Base-by-base conservation (phyloP, 768 basidiomycete species). In the Termitomyces sp. region DNA sequence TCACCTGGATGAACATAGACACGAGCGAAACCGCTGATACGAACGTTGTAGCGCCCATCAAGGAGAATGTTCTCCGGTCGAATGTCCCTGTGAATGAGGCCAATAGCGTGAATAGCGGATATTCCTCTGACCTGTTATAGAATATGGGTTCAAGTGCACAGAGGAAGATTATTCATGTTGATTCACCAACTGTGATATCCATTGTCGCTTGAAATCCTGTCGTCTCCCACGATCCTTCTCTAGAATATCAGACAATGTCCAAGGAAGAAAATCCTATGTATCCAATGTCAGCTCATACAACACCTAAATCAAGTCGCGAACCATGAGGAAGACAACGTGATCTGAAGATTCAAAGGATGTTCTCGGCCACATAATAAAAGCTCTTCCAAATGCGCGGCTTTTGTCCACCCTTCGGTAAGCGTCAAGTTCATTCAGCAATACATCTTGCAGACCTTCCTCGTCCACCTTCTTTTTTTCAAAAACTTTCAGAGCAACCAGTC, bases 21-120 rank as follows among this genome's bases (percentile, higher is more conserved):
- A 7, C 9, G 24, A 30, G 55, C 16, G 16, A 49, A 56, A 18
- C 55, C 33, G 18, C 55, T 16, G 33, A 49, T 56, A 7, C 55
- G 55, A 40, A 48, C 20, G n/a, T 47, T 56, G 26, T 56, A 47
- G 11, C 41, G 18, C 16, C 24, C 16, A 7, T 56, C 55, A 7
- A 56, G 35, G 18, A 56, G 36, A n/a, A 56, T 56, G 14, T 49
- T 56, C 20, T 56, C 47, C 20, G 55, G 55, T 3, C 36, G 55
- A 26, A 56, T 56, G 14, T 56, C 55, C 35, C 55, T 24, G 30
- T 56, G 47, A 10, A 56, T 40, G 7, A 55, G 32, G 3, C 55
- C 55, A 5, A 55, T 26, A 10, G 16, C 7, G 45, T 55, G 55
- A 28, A 55, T 55, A 6, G 55, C 55, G 5, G 36, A 48, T 28